These are phyloP conservation scores for Ajuga chamaepitys DNA, from an alignment of 257 asterid genomes.

Conservation along the genomic window DNA sequence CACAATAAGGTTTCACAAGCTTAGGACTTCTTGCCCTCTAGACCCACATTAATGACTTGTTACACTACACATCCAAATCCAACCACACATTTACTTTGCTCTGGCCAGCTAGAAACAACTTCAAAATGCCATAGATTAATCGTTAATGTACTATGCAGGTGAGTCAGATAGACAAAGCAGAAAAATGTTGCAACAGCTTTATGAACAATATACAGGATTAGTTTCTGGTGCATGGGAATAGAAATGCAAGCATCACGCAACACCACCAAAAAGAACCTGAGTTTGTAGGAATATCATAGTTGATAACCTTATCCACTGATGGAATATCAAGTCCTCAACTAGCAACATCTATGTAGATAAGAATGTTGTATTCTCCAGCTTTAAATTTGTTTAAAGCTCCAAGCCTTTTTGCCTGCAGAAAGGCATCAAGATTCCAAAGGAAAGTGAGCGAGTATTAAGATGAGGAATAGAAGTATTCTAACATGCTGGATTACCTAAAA, in stretches of 20 bases:
- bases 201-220: background rate
- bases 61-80: background rate
- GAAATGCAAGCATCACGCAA: background rate
- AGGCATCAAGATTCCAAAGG: background rate
- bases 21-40: background rate
- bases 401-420: conserved; percentile 67
- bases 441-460: background rate
- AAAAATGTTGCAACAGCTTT: background rate
- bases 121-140: background rate
- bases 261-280: conserved; percentile 37
- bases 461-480: background rate
- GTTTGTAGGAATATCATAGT: conserved; percentile 84
- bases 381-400: conserved; percentile 82
- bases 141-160: too few species aligned
- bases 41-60: background rate
- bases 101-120: background rate
- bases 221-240: too few species aligned
- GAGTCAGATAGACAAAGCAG: too few species aligned
- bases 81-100: background rate
- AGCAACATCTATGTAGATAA: conserved; percentile 86
- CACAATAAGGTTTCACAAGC: background rate
- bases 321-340: conserved; percentile 98
- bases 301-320: conserved; percentile 82
- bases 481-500: background rate
- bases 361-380: conserved; percentile 82